Evolutionary conservation across 2,329 filamentous ascomycete genomes (phyloP).

Genomic region (Fusarium gaditjirri): DNA sequence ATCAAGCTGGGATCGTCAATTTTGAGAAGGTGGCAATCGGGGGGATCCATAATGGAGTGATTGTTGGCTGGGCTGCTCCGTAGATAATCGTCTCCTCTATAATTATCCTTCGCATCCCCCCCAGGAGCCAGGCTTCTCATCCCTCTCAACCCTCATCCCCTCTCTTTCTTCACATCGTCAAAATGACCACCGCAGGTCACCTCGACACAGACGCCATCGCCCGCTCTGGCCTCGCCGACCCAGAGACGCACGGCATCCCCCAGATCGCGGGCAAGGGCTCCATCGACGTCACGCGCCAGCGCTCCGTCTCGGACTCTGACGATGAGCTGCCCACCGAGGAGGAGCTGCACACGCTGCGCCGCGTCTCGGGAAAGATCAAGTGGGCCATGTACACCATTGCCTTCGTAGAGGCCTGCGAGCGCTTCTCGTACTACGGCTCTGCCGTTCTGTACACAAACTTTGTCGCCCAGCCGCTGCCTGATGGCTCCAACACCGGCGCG

Average conservation of each 20-base stretch:
- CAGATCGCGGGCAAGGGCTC: conserved; percentile 44
- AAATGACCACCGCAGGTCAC: conserved; percentile 50
- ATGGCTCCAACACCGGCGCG: conserved; percentile 64
- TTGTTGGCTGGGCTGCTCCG: neutral
- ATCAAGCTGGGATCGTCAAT: conserved; percentile 19
- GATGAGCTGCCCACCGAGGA: conserved; percentile 65
- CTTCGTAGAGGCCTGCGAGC: conserved; percentile 79
- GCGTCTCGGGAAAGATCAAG: conserved; percentile 72
- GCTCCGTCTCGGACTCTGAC: conserved; percentile 44
- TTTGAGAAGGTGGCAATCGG: neutral
- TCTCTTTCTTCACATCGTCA: conserved; percentile 11
- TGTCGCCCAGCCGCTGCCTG: conserved; percentile 65
- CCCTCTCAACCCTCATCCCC: neutral
- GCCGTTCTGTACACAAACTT: conserved; percentile 76
- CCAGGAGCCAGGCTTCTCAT: conserved; percentile 2
- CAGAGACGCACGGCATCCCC: conserved; percentile 46
- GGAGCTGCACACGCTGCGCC: conserved; percentile 69
- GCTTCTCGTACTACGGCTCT: conserved; percentile 81
- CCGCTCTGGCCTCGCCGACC: conserved; percentile 47
- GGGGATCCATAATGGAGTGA: neutral
- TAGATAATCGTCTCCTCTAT: conserved; percentile 22
- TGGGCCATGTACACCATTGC: conserved; percentile 75
- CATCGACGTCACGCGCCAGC: conserved; percentile 44
- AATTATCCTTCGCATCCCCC: conserved; percentile 4
- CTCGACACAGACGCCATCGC: conserved; percentile 53